A percentile compares a stretch with the other conserved stretches of the same genome.
These are phyloP conservation scores for Zasmidium angulare DNA, from an alignment of 2,329 filamentous ascomycete genomes.

Conservation along the genomic window DNA sequence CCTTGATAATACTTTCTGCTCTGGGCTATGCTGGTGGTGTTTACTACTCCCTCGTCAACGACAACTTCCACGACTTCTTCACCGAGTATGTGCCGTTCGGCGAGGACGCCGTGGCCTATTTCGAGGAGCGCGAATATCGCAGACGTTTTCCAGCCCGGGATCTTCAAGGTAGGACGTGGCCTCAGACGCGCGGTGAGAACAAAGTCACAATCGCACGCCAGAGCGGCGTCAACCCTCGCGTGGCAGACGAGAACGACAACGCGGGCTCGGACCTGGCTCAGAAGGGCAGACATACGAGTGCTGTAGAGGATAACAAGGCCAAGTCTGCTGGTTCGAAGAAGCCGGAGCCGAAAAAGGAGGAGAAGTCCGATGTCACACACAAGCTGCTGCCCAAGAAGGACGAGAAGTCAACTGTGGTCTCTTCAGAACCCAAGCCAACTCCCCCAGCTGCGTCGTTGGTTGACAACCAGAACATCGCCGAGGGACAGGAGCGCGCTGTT, in stretches of 20 bases:
- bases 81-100: slow-evolving; percentile 94
- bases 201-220: slow-evolving; percentile 81
- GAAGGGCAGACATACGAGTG: slow-evolving; percentile 62
- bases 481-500: slow-evolving; percentile 81
- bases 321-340: slow-evolving; percentile 39
- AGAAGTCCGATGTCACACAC: slow-evolving; percentile 16
- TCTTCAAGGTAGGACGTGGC: slow-evolving; percentile 42
- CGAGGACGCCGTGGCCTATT: slow-evolving; percentile 90
- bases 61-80: slow-evolving; percentile 99
- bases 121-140: slow-evolving; percentile 92
- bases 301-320: slow-evolving; percentile 50
- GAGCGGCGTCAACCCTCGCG: slow-evolving; percentile 80
- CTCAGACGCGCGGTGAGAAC: slow-evolving; percentile 57
- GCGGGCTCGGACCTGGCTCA: slow-evolving; percentile 40
- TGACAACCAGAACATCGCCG: slow-evolving; percentile 71
- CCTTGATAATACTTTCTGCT: slow-evolving; percentile 71
- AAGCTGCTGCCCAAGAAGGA: slow-evolving; percentile 20
- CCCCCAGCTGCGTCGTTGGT: slow-evolving; percentile 58
- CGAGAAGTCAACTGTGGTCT: slow-evolving; percentile 14
- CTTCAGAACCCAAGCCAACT: slow-evolving; percentile 28
- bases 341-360: slow-evolving; percentile 24
- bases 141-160: slow-evolving; percentile 70
- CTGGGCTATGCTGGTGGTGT: slow-evolving; percentile 84
- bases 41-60: slow-evolving; percentile 88
- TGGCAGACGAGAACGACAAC: slow-evolving; percentile 58